phyloP scores from a whole-genome alignment of 2,329 filamentous ascomycete species.

The Huntiella decipiens region DNA sequence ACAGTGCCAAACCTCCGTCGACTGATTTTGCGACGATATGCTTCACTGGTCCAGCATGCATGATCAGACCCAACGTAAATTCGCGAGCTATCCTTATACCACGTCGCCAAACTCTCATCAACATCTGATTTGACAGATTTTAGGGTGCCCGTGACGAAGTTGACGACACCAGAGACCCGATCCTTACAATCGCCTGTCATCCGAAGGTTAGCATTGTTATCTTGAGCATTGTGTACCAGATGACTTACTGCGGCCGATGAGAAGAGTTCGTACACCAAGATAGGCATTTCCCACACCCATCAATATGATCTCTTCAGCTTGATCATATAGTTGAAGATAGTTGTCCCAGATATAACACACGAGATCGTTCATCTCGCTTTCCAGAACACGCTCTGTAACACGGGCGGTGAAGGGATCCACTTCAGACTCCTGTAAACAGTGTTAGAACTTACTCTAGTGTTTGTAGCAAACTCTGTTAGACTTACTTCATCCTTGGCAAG shows the following conservation, averaged over 20 bases:
- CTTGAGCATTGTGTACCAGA: not conserved
- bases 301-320: slow-evolving; percentile 58
- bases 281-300: slow-evolving; percentile 85
- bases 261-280: slow-evolving; percentile 59
- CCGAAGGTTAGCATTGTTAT: slow-evolving; percentile 10
- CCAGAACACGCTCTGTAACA: slow-evolving; percentile 27
- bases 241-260: slow-evolving; percentile 52
- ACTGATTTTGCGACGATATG: slow-evolving; percentile 37
- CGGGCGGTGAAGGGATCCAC: slow-evolving; percentile 27
- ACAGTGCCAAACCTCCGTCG: slow-evolving; percentile 44
- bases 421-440: slow-evolving; percentile 16
- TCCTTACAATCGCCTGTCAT: slow-evolving; percentile 37
- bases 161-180: slow-evolving; percentile 52
- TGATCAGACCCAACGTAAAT: slow-evolving; percentile 64
- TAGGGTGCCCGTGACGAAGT: slow-evolving; percentile 62
- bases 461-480: not conserved
- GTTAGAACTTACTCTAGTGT: not conserved
- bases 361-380: slow-evolving; percentile 49
- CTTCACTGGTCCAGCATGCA: slow-evolving; percentile 51
- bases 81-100: slow-evolving; percentile 68
- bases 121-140: slow-evolving; percentile 63
- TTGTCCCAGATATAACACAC: slow-evolving; percentile 91
- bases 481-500: slow-evolving; percentile 40
- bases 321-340: slow-evolving; percentile 63
- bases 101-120: slow-evolving; percentile 51